A percentile compares a stretch with the other conserved stretches of the same genome.
phyloP scores from a whole-genome alignment of 352 stramenopile species.

The Globisporangium iwayamae region DNA sequence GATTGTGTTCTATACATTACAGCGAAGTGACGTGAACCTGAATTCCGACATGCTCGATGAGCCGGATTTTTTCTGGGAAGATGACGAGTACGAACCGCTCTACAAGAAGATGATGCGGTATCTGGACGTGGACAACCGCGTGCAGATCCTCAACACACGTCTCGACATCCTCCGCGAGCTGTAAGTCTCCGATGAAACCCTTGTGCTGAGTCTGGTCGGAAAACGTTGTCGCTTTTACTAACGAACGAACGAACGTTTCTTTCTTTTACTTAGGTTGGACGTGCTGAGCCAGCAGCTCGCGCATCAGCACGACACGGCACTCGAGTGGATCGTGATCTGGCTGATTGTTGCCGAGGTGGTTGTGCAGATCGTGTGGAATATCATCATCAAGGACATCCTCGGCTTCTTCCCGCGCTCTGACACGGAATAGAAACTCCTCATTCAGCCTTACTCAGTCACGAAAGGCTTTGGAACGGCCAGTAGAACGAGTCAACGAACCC shows the following conservation, averaged over 20 bases:
- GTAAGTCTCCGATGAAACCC: conserved; percentile 30
- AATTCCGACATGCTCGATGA: conserved; percentile 94
- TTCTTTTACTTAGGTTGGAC: conserved; percentile 58
- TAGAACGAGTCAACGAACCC: background rate
- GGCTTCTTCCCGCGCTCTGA: conserved; percentile 78
- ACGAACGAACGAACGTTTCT: too few relatives aligned
- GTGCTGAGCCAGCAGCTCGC: conserved; percentile 91
- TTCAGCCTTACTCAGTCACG: background rate
- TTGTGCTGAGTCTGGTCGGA: background rate
- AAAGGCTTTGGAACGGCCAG: background rate
- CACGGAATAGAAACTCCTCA: conserved; percentile 22
- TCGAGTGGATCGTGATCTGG: conserved; percentile 95
- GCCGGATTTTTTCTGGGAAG: conserved; percentile 94
- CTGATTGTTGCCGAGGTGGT: conserved; percentile 90
- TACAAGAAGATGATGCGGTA: conserved; percentile 93
- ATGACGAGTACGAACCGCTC: conserved; percentile 89
- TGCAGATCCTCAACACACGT: conserved; percentile 92
- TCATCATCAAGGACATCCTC: conserved; percentile 87
- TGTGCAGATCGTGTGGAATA: conserved; percentile 87
- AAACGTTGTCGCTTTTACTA: background rate
- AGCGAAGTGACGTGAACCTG: conserved; percentile 92
- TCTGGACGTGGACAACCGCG: conserved; percentile 89
- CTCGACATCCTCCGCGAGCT: conserved; percentile 92
- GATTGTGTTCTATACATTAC: conserved; percentile 5
- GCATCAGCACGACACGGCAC: conserved; percentile 84